These are phyloP conservation scores for Ogataea wickerhamii DNA, from an alignment of 805 yeast genomes.

Conservation along the genomic window DNA sequence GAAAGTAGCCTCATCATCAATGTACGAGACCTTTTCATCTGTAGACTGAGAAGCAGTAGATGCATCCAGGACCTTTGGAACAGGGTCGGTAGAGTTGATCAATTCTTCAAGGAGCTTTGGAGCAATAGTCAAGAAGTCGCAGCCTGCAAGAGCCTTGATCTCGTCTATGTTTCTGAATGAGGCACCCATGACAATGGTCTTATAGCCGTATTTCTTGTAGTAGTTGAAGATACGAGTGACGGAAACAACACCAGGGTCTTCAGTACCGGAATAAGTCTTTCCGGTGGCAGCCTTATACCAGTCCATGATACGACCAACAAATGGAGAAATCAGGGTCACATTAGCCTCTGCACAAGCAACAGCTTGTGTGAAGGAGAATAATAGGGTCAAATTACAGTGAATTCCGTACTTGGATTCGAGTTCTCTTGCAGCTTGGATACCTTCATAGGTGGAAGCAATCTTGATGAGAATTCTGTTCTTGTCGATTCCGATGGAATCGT, in stretches of 20 bases:
- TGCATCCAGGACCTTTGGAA: slow-evolving; percentile 80
- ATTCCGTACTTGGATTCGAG: slow-evolving; percentile 86
- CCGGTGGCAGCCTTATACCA: slow-evolving; percentile 97
- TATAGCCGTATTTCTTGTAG: slow-evolving; percentile 95
- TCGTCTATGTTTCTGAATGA: slow-evolving; percentile 97
- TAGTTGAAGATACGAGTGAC: slow-evolving; percentile 90
- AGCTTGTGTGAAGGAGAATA: slow-evolving; percentile 95
- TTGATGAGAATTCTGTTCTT: slow-evolving; percentile 93
- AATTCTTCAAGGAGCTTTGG: slow-evolving; percentile 90
- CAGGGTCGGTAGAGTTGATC: slow-evolving; percentile 67
- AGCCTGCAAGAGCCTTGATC: slow-evolving; percentile 95
- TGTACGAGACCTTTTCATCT: slow-evolving; percentile 68
- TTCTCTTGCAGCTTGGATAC: slow-evolving; percentile 97
- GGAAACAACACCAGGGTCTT: slow-evolving; percentile 95
- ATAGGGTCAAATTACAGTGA: slow-evolving; percentile 91
- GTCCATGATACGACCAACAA: slow-evolving; percentile 98
- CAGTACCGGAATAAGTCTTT: slow-evolving; percentile 70
- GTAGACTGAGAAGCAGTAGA: slow-evolving; percentile 53
- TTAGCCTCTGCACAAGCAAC: slow-evolving; percentile 98
- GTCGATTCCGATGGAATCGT: slow-evolving; percentile 77
- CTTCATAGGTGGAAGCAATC: slow-evolving; percentile 98
- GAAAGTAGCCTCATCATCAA: slow-evolving; percentile 86
- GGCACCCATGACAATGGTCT: slow-evolving; percentile 99
- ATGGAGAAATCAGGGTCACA: slow-evolving; percentile 95
- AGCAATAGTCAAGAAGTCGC: slow-evolving; percentile 92